Evolutionary conservation across 495 filamentous ascomycete genomes (phyloP), one percentile per base, ranked within the genome.

Genomic region (Thermothielavioides terrestris): DNA sequence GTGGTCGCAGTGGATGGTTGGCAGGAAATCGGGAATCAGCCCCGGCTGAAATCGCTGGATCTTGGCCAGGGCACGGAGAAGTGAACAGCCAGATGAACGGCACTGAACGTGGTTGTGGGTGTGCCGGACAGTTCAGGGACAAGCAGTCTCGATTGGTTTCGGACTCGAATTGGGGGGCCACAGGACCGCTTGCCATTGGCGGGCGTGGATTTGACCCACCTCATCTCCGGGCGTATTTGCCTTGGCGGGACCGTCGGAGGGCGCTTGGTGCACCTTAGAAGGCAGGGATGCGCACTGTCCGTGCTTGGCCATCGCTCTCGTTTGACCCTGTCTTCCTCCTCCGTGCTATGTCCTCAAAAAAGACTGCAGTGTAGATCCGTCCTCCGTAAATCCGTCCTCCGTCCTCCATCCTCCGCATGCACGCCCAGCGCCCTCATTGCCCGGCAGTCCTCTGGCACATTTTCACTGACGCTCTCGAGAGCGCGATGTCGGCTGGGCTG

Each of bases 111-210:
- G 8, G 4, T 14, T n/a, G 42, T 27, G 36, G 47, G 47, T 46
- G 50, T 39, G 45, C 53, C 58, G 51, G 58, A 56, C 57, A 51
- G 48, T 54, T 39, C 58, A 64, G 61, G 61, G 61, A 64, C 60
- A 53, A 42, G 46, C 56, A 51, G 37, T 41, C 53, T 48, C 30
- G 45, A 38, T 12, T 34, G 40, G 54, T 59, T 62, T 62, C 62
- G 60, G 57, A 62, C 57, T 56, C 50, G 58, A 46, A 47, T 56
- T 51, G 42, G 47, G 57, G 54, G 47, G 45, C 41, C 17, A 17
- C 36, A 31, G 4, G n/a, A 20, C 12, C 7, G 25, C 37, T 22
- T 35, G 12, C 32, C 52, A 25, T 21, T 37, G 20, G 46, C 36
- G 31, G 35, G 34, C 30, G 28, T 32, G 28, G 30, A 39, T 32